Evolutionary conservation across 108 stramenopile genomes (phyloP), one percentile per base, ranked within the genome.

Genomic region (Conticribra weissflogii): DNA sequence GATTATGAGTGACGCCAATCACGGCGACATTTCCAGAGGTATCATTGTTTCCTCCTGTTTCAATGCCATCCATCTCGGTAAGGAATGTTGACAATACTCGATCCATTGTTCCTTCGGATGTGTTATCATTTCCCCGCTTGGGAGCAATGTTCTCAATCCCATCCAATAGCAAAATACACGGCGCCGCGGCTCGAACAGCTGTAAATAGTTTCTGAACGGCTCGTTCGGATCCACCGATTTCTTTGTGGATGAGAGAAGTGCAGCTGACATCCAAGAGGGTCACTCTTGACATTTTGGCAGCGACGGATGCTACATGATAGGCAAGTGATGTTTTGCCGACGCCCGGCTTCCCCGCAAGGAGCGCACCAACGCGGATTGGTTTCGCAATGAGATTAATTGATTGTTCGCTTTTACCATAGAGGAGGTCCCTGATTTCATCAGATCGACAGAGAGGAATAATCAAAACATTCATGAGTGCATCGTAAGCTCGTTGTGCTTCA

Each of bases 81-180:
- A 95, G 74, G 41, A 95, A 76, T 18, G 91, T 95, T 3, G 91
- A 91, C 16, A 95, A 66, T 9, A 95, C 79, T 3, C 94, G 81
- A 69, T 95, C 94, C 88, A 95, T 90, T 5, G 94, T 92, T 33
- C 94, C 94, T 44, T 95, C 87, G 1, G 89, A 88, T 19, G 94
- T 95, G 44, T 72, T 86, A 68, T 95, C 91, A 61, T 92, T 86
- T 19, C 94, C 91, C 31, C 94, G 78, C 9, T 80, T 77, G 3
- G 85, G 86, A 18, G 91, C 91, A 32, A 95, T 81, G 48, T 71
- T 91, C 66, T 92, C 94, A 47, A 95, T 92, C 16, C 88, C 88
- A 72, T 95, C 94, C 68, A 95, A 66, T 2, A 95, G 66, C 3
- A 95, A 23, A 46, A 95, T 88, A 45, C 94, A 92, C 3, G 94